Evolutionary conservation across 2,329 filamentous ascomycete species (phyloP).

Genomic region (Drechslera avenae): DNA sequence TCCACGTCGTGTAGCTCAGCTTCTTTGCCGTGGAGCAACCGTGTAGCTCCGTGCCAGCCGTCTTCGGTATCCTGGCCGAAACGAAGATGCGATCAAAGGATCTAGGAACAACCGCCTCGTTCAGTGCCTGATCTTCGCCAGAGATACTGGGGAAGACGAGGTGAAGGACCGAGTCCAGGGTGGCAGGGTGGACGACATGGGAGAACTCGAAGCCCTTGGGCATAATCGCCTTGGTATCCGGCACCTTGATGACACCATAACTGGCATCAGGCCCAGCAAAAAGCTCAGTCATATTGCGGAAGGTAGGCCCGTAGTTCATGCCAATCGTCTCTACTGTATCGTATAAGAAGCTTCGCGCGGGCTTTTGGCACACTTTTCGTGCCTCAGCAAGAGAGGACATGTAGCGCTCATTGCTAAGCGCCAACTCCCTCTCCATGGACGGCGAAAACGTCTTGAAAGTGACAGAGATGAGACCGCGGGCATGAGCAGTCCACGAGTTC

Average conservation of each 20-base stretch:
- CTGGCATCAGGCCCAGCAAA: neutral
- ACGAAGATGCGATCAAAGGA: slow-evolving; percentile 10
- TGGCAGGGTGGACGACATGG: slow-evolving; percentile 8
- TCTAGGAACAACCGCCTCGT: slow-evolving; percentile 7
- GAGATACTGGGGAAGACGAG: slow-evolving; percentile 11
- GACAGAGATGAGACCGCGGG: slow-evolving; percentile 7
- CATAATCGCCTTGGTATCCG: slow-evolving; percentile 4
- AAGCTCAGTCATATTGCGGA: slow-evolving; percentile 22
- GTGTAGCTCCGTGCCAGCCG: slow-evolving; percentile 2
- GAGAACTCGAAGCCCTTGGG: slow-evolving; percentile 8
- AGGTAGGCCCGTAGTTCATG: slow-evolving; percentile 14
- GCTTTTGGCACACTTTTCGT: slow-evolving; percentile 2
- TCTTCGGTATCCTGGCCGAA: neutral
- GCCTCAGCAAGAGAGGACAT: slow-evolving; percentile 1
- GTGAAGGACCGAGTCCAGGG: slow-evolving; percentile 10
- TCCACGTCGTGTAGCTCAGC: slow-evolving; percentile 12
- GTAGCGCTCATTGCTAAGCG: neutral
- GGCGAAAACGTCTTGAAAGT: slow-evolving; percentile 1
- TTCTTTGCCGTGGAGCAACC: slow-evolving; percentile 11
- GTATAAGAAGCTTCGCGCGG: slow-evolving; percentile 9
- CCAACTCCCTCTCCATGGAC: slow-evolving; percentile 5
- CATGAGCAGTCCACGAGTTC: slow-evolving; percentile 7
- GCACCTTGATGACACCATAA: slow-evolving; percentile 9
- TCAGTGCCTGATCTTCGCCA: slow-evolving; percentile 16
- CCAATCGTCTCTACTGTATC: slow-evolving; percentile 11